These are phyloP conservation scores for Epithele typhae DNA, from an alignment of 768 basidiomycete genomes.

Conservation along the genomic window DNA sequence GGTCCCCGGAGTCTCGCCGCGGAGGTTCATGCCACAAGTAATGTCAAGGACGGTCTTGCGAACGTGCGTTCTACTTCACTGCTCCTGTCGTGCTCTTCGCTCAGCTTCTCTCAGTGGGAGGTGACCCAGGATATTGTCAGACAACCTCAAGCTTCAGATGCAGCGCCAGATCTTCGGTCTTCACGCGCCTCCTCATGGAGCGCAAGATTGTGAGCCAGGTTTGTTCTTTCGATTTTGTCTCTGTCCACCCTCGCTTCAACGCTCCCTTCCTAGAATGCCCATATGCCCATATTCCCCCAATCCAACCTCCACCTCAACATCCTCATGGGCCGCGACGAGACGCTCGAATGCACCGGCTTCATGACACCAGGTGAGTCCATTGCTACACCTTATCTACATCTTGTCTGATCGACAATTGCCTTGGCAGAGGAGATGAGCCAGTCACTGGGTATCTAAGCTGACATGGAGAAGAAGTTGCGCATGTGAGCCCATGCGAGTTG, in stretches of 20 bases:
- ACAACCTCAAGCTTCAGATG: slow-evolving; percentile 77
- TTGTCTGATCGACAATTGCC: background rate
- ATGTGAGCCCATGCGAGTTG: slow-evolving; percentile 19
- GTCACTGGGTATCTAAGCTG: slow-evolving; percentile 37
- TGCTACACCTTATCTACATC: background rate
- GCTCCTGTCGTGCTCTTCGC: background rate
- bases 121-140: slow-evolving; percentile 88
- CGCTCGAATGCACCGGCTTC: slow-evolving; percentile 69
- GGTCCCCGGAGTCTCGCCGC: slow-evolving; percentile 78
- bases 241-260: background rate
- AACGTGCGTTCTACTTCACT: background rate
- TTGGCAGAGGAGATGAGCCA: slow-evolving; percentile 17
- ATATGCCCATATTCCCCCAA: slow-evolving; percentile 55
- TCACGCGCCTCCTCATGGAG: slow-evolving; percentile 91
- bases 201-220: slow-evolving; percentile 78
- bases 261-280: slow-evolving; percentile 49
- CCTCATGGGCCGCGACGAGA: slow-evolving; percentile 87
- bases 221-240: slow-evolving; percentile 25
- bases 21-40: slow-evolving; percentile 51
- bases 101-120: slow-evolving; percentile 72
- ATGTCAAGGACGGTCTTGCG: slow-evolving; percentile 37
- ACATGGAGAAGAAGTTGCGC: slow-evolving; percentile 44
- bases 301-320: slow-evolving; percentile 89
- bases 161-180: slow-evolving; percentile 81
- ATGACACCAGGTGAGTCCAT: slow-evolving; percentile 55